Conservation (phyloP, 768 basidiomycete species). For the Mycena sanguinolenta region DNA sequence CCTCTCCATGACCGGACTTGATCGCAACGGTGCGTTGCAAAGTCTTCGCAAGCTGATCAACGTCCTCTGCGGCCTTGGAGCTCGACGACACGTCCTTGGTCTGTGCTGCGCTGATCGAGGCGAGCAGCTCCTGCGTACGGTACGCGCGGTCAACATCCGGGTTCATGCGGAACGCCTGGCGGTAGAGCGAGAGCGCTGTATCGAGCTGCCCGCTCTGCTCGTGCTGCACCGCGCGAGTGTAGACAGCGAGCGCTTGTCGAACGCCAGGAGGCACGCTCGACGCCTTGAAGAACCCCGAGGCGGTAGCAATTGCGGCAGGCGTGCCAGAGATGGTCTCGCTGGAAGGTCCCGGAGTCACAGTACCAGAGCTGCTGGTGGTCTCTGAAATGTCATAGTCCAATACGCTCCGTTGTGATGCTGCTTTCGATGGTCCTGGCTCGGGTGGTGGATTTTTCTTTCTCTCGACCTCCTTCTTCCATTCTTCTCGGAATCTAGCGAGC, state of each 20-base stretch:
- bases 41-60: constrained; percentile 45
- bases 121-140: constrained; percentile 66
- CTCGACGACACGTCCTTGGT: constrained; percentile 31
- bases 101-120: constrained; percentile 47
- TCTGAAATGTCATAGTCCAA: constrained; percentile 28
- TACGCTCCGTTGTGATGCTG: constrained; percentile 13
- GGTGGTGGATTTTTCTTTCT: constrained; percentile 49
- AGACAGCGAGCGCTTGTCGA: constrained; percentile 71
- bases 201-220: constrained; percentile 85
- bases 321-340: constrained; percentile 37
- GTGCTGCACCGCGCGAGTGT: constrained; percentile 75
- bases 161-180: constrained; percentile 84
- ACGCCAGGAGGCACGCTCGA: constrained; percentile 49
- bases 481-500: constrained; percentile 76
- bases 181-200: constrained; percentile 81
- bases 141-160: constrained; percentile 82
- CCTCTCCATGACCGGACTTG: constrained; percentile 36
- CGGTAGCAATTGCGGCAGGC: constrained; percentile 26
- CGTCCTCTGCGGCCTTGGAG: constrained; percentile 5
- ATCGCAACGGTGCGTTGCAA: constrained; percentile 45
- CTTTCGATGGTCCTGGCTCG: constrained; percentile 21
- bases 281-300: constrained; percentile 30
- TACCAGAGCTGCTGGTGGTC: constrained; percentile 16
- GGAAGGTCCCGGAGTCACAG: constrained; percentile 37
- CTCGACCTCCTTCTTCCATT: constrained; percentile 78